Percentiles rank a stretch among this genome's conserved stretches.
These are phyloP conservation scores for Boletus fagicola DNA, from an alignment of 768 basidiomycete genomes.

Conservation along the genomic window DNA sequence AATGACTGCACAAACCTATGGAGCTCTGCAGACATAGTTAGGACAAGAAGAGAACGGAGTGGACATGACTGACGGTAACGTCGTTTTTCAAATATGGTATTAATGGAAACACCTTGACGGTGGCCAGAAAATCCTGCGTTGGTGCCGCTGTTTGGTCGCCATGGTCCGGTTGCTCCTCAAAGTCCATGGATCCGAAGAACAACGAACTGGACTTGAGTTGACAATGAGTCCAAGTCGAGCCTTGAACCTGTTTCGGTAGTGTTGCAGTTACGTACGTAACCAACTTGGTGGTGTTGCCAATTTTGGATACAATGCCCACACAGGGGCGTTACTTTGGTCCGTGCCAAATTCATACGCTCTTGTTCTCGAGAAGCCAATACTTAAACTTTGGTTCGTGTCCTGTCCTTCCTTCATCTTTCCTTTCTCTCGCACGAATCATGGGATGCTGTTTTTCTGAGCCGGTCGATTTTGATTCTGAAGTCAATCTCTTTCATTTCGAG, in stretches of 20 bases:
- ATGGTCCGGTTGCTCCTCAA: slow-evolving; percentile 27
- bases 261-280: background rate
- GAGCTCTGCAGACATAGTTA: slow-evolving; percentile 22
- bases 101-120: slow-evolving; percentile 77
- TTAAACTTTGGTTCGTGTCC: slow-evolving; percentile 19
- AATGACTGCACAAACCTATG: slow-evolving; percentile 23
- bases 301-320: slow-evolving; percentile 25
- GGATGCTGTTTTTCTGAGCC: slow-evolving; percentile 66
- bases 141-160: slow-evolving; percentile 49
- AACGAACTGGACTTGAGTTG: slow-evolving; percentile 1
- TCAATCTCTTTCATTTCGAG: slow-evolving; percentile 94
- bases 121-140: slow-evolving; percentile 53
- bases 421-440: slow-evolving; percentile 48
- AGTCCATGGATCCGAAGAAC: slow-evolving; percentile 31
- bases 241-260: background rate
- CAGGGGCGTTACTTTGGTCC: slow-evolving; percentile 3
- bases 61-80: slow-evolving; percentile 50
- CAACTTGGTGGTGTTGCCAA: slow-evolving; percentile 7
- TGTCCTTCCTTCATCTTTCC: slow-evolving; percentile 30
- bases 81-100: slow-evolving; percentile 72
- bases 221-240: background rate
- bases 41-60: slow-evolving; percentile 15
- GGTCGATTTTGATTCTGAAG: slow-evolving; percentile 80
- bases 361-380: slow-evolving; percentile 34
- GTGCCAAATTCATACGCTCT: slow-evolving; percentile 33